Evolutionary conservation across 768 basidiomycete species (phyloP), one percentile per base, ranked within the genome.

Genomic region (Agrocybe pediades): DNA sequence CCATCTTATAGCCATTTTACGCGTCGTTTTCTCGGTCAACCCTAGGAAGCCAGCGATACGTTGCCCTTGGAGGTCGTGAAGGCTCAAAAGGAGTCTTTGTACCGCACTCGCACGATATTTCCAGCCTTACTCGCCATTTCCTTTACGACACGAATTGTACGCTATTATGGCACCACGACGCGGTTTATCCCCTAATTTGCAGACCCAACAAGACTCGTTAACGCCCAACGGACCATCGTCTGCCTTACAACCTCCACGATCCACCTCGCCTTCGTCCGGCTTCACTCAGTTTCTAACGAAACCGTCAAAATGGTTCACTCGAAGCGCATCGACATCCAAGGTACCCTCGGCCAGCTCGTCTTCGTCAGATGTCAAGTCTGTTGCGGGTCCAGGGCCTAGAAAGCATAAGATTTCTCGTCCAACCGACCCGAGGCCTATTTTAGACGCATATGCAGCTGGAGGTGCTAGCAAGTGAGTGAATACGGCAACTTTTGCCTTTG

Each of bases 371-470:
- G 78, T 83, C 1, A 71, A 84, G 53, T 59, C 78, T 0, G 85
- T 81, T 56, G 58, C 67, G 21, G 66, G 69, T 49, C 71, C 71
- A 24, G 68, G 66, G 9, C 61, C 65, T 2, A 55, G 68, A 41
- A 90, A 87, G 57, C 87, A 83, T 49, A 92, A 90, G 76, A 93
- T 92, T 30, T 92, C 91, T 26, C 84, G 86, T 42, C 90, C 90
- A 1, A 90, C 89, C 4, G 91, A 92, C 62, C 90, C 89, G 8
- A 74, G 90, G 19, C 91, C 89, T 2, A 87, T 92, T 49, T 68
- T 88, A 58, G 84, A 88, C 58, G 73, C 71, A 1, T 82, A 82
- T 59, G 71, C 73, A 13, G 11, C 33, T 24, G 75, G 68, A 33
- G 65, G 72, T 48, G 73, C 76, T 53, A 78, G 80, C 58, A 78